phyloP scores from a whole-genome alignment of 2,329 filamentous ascomycete species.

The Exophiala sp. region DNA sequence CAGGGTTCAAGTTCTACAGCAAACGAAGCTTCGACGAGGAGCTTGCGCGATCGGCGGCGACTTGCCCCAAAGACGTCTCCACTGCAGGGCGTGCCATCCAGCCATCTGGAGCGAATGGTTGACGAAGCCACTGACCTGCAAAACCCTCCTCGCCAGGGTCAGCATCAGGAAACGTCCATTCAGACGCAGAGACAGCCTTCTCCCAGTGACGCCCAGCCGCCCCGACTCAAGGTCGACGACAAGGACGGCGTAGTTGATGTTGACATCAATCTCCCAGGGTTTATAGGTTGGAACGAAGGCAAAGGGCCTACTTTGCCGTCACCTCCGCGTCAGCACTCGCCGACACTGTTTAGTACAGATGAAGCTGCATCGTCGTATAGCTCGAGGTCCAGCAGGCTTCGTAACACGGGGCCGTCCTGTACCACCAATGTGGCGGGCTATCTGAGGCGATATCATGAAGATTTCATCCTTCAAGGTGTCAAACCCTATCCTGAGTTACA shows the following conservation, averaged over 20 bases:
- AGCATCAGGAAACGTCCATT: neutral
- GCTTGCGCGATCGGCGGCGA: slow-evolving; percentile 14
- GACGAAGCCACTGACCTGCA: slow-evolving; percentile 24
- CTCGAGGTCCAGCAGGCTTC: slow-evolving; percentile 35
- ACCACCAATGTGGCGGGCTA: slow-evolving; percentile 53
- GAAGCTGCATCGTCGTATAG: slow-evolving; percentile 43
- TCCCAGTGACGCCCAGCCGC: slow-evolving; percentile 14
- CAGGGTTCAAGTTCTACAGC: slow-evolving; percentile 42
- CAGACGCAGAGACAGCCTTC: slow-evolving; percentile 4
- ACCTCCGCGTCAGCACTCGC: slow-evolving; percentile 13
- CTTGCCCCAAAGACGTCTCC: slow-evolving; percentile 15
- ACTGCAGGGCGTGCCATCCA: slow-evolving; percentile 9
- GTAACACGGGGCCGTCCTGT: slow-evolving; percentile 23
- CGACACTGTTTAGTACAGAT: slow-evolving; percentile 48
- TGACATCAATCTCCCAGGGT: slow-evolving; percentile 51
- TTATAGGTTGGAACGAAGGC: slow-evolving; percentile 37
- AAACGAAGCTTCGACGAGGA: slow-evolving; percentile 34
- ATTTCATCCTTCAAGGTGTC: slow-evolving; percentile 55
- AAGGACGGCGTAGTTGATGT: slow-evolving; percentile 58
- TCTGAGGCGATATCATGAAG: slow-evolving; percentile 52
- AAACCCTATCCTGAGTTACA: slow-evolving; percentile 49
- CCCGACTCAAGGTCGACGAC: slow-evolving; percentile 31
- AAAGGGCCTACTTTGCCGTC: slow-evolving; percentile 14
- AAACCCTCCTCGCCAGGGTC: neutral
- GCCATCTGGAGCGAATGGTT: slow-evolving; percentile 41